Evolutionary conservation across 1,284 basidiomycete species (phyloP), one percentile per base, ranked within the genome.

Genomic region (Melampsora allii-populina): DNA sequence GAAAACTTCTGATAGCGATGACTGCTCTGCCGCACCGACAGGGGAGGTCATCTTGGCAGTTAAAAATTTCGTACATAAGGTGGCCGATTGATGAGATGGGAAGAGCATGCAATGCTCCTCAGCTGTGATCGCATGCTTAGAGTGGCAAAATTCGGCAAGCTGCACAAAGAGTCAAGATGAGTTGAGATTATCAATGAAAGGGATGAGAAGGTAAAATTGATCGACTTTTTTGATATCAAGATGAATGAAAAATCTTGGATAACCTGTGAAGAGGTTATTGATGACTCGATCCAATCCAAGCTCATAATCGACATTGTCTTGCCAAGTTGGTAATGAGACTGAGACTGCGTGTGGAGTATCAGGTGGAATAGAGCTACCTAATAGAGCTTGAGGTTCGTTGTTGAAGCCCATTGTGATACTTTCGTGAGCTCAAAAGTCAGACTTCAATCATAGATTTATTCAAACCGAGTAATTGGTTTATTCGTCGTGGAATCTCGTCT

Each of bases 191-290:
- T 73, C 67, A 60, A 76, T 36, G 12, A 27, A 42, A 59, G 14
- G 59, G 12, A 24, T 14, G 60, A 24, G 17, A 48, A 33, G n/a
- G 10, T 36, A 10, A 36, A 36, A 33, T 10, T 24, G 50, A 64
- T 72, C 59, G 79, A 93, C 94, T 85, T 92, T 91, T 80, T 88
- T 87, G 46, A 98, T 94, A 77, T 86, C 89, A 29, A 88, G 84
- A 81, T 97, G 92, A 69, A 98, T 91, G 81, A 96, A 98, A 84
- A 98, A 99, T 63, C 96, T 85, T 0, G 96, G 96, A 80, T 98
- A 99, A n/a, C 95, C 96, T 4, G 89, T 88, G 72, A 91, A 86
- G 93, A 98, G 94, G 19, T 84, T 85, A 72, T 91, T 86, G 2
- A 90, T 81, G 5, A 98, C 88, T 46, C 92, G 86, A 78, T 88